These are phyloP conservation scores for Toxicodendron radicans DNA, from an alignment of 345 rosid genomes.

Conservation along the genomic window DNA sequence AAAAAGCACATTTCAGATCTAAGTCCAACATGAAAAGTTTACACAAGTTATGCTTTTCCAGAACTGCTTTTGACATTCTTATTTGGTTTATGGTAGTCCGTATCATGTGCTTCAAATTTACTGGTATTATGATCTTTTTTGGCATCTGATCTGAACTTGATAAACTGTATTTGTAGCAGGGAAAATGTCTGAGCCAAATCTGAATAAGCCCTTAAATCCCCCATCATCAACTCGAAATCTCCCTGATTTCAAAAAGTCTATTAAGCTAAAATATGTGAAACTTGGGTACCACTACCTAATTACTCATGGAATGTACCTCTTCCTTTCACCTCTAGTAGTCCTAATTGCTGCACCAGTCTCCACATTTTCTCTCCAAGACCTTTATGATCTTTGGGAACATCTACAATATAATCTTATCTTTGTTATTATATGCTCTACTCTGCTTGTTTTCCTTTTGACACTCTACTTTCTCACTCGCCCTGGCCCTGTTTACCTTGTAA, in stretches of 20 bases:
- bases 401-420: constrained; percentile 50
- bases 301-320: constrained; percentile 64
- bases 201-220: constrained; percentile 36
- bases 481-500: constrained; percentile 51
- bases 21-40: not conserved
- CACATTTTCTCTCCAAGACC: constrained; percentile 37
- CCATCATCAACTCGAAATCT: constrained; percentile 36
- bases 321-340: constrained; percentile 51
- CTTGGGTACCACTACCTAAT: constrained; percentile 71
- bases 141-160: constrained; percentile 10
- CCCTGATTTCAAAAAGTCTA: constrained; percentile 65
- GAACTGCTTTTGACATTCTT: not conserved
- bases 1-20: constrained; percentile 11
- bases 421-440: constrained; percentile 42
- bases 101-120: constrained; percentile 1
- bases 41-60: not conserved
- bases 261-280: constrained; percentile 68
- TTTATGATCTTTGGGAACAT: constrained; percentile 45
- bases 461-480: constrained; percentile 52
- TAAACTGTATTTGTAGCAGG: constrained; percentile 23
- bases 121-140: not conserved
- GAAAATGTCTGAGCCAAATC: constrained; percentile 34
- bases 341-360: constrained; percentile 44
- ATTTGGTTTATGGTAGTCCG: not conserved
- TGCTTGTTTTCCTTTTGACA: constrained; percentile 43